Evolutionary conservation across 2,329 filamentous ascomycete genomes (phyloP).

Genomic region (Cercospora nicotianae): DNA sequence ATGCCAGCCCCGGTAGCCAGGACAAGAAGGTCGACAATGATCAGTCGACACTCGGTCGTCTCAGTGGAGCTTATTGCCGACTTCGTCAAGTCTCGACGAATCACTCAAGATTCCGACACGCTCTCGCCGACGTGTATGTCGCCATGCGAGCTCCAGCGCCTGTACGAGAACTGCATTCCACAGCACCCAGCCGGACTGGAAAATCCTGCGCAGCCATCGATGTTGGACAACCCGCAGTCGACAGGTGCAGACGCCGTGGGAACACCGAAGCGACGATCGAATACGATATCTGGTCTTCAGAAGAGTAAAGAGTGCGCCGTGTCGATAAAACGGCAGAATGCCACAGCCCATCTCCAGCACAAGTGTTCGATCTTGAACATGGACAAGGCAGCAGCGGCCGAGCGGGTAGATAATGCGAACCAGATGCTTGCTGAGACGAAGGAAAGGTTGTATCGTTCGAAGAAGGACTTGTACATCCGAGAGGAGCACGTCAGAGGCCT

Average conservation of each 20-base stretch:
- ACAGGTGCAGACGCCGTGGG: neutral
- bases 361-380: constrained; percentile 6
- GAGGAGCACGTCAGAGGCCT: constrained; percentile 6
- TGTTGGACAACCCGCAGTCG: neutral
- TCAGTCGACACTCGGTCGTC: constrained; percentile 3
- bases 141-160: constrained; percentile 3
- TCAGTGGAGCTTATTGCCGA: constrained; percentile 11
- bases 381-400: neutral
- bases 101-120: constrained; percentile 11
- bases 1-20: constrained; percentile 5
- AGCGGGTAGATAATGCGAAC: constrained; percentile 5
- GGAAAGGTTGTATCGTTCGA: constrained; percentile 6
- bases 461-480: constrained; percentile 9
- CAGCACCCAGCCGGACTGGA: neutral
- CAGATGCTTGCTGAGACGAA: constrained; percentile 12
- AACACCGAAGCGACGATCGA: neutral
- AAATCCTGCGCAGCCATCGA: neutral
- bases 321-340: neutral
- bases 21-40: constrained; percentile 5
- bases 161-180: constrained; percentile 6
- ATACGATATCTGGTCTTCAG: neutral
- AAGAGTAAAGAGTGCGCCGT: neutral
- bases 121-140: constrained; percentile 12
- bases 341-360: constrained; percentile 2
- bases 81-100: constrained; percentile 4